phyloP scores from a whole-genome alignment of 257 asterid genomes.

The Ophiorrhiza pumila region DNA sequence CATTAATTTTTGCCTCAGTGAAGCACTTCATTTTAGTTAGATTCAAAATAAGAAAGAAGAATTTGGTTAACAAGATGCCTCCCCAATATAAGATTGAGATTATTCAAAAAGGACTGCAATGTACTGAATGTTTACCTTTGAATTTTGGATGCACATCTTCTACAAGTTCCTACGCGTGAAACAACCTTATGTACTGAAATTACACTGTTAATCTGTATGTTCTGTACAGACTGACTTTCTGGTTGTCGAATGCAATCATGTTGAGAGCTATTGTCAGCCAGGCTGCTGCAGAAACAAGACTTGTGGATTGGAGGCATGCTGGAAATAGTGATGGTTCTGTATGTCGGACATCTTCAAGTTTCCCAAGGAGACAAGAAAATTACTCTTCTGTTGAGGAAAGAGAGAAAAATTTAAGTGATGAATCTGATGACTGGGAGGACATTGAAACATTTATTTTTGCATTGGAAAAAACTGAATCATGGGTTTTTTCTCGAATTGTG shows the following conservation, averaged over 20 bases:
- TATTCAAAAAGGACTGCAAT: not conserved
- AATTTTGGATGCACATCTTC: not conserved
- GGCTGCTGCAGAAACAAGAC: slow-evolving; percentile 51
- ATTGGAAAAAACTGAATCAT: slow-evolving; percentile 77
- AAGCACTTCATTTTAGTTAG: not conserved
- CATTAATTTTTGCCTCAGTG: not conserved
- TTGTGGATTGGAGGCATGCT: slow-evolving; percentile 19
- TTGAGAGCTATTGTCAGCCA: slow-evolving; percentile 79
- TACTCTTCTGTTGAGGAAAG: slow-evolving; percentile 4
- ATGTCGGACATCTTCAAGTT: slow-evolving; percentile 19
- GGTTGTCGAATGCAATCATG: slow-evolving; percentile 88
- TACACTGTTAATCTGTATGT: not conserved
- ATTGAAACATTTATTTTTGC: slow-evolving; percentile 58
- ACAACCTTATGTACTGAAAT: not conserved
- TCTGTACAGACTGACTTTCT: slow-evolving; percentile 72
- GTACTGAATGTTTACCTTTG: not conserved
- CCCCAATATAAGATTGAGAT: not conserved
- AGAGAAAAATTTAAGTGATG: slow-evolving; percentile 22
- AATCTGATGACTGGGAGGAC: slow-evolving; percentile 56
- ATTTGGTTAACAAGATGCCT: not conserved
- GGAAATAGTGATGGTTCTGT: slow-evolving; percentile 14
- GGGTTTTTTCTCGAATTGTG: slow-evolving; percentile 82
- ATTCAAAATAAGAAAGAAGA: not conserved
- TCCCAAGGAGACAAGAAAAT: slow-evolving; percentile 13
- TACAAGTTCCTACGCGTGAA: not conserved